Evolutionary conservation across 2,329 filamentous ascomycete species (phyloP).

Genomic region (Trichophyton rubrum): DNA sequence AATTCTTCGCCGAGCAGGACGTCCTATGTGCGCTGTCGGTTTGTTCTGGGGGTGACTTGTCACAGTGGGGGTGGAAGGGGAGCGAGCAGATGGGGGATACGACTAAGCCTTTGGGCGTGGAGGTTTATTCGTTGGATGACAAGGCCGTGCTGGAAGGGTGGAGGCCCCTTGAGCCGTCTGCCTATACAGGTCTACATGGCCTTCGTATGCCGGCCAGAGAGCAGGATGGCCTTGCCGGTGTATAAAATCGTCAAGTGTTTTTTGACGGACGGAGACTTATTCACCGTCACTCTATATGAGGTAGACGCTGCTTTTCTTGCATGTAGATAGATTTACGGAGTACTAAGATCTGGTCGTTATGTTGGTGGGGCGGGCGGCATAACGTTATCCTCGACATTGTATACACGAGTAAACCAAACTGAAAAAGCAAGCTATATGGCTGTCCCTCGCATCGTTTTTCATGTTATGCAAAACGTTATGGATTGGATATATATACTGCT

Average conservation of each 20-base stretch:
- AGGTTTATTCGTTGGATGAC: slow-evolving; percentile 55
- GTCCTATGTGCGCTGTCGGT: slow-evolving; percentile 54
- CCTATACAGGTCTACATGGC: slow-evolving; percentile 56
- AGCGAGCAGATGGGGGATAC: slow-evolving; percentile 49
- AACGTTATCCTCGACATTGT: neutral
- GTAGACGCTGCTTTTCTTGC: neutral
- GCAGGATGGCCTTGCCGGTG: slow-evolving; percentile 14
- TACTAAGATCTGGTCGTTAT: neutral
- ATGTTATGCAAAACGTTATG: neutral
- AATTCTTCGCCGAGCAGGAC: slow-evolving; percentile 71
- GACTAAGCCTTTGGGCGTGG: slow-evolving; percentile 62
- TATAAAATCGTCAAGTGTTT: neutral
- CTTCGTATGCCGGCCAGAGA: slow-evolving; percentile 39
- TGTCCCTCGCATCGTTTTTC: neutral
- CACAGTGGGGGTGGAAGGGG: slow-evolving; percentile 66
- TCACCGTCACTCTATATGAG: neutral
- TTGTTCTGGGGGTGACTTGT: slow-evolving; percentile 70
- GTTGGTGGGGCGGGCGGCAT: neutral
- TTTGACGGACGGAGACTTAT: neutral
- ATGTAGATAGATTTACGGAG: neutral
- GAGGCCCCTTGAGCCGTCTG: slow-evolving; percentile 47
- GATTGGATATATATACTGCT: neutral
- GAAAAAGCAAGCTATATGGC: neutral
- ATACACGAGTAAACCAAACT: neutral
- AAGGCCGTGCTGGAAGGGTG: slow-evolving; percentile 46